Conservation (phyloP, 2,329 filamentous ascomycete genomes). For the Trichoderma hamatum region DNA sequence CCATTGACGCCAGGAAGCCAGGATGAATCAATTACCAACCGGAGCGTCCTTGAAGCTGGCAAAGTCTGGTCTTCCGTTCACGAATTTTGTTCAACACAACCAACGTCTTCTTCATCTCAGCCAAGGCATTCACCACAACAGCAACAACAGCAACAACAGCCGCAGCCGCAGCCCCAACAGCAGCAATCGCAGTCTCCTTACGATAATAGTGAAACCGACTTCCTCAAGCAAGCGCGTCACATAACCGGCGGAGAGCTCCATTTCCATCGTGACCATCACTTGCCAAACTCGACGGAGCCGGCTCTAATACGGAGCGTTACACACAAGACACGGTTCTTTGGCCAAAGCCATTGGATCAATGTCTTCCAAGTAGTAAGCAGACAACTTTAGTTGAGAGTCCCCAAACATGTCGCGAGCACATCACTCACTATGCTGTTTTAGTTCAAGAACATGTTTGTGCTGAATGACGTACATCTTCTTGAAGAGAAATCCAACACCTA, state of each 20-base stretch:
- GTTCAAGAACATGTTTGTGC: conserved; percentile 49
- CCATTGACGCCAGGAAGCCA: conserved; percentile 26
- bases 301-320: conserved; percentile 48
- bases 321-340: conserved; percentile 60
- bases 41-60: background rate
- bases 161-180: no score
- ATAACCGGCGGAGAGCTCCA: conserved; percentile 49
- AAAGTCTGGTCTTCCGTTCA: background rate
- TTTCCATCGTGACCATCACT: conserved; percentile 43
- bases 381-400: background rate
- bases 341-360: conserved; percentile 61
- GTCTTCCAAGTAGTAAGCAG: conserved; percentile 48
- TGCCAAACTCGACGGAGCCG: conserved; percentile 36
- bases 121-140: background rate
- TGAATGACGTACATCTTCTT: conserved; percentile 47
- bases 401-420: background rate
- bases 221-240: conserved; percentile 43
- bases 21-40: conserved; percentile 26
- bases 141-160: background rate
- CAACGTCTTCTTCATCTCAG: background rate
- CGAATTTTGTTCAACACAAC: background rate
- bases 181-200: background rate
- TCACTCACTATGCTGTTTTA: conserved; percentile 30
- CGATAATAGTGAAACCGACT: conserved; percentile 28
- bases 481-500: conserved; percentile 44